Percentiles rank a stretch among this genome's conserved stretches.
Conservation (phyloP, 306 rosid genomes). For the Castanopsis chinensis region DNA sequence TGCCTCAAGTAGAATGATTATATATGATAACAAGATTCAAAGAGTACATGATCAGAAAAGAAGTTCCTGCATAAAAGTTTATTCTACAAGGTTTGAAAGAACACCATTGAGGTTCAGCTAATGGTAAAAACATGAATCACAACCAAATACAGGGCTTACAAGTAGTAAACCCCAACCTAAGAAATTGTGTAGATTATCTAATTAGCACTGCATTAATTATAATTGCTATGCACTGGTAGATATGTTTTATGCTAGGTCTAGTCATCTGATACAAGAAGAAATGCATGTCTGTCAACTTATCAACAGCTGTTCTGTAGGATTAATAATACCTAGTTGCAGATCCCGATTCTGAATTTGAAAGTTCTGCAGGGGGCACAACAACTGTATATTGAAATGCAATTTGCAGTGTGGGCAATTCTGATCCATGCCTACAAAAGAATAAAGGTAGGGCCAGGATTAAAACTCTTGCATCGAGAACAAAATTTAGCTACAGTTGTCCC, state of each 20-base stretch:
- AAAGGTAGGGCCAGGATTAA: constrained; percentile 13
- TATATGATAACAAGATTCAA: not conserved
- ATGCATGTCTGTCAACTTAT: not conserved
- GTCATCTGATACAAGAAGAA: constrained; percentile 13
- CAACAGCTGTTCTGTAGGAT: constrained; percentile 16
- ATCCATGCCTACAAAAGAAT: constrained; percentile 47
- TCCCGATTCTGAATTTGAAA: constrained; percentile 42
- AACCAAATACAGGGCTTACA: not conserved
- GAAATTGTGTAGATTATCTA: constrained; percentile 17
- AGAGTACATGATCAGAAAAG: not conserved
- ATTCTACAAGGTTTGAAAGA: not conserved
- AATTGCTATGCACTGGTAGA: constrained; percentile 14
- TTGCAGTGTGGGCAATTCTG: constrained; percentile 83
- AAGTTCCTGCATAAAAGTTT: not conserved
- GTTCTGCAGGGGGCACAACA: constrained; percentile 81
- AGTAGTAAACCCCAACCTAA: not conserved
- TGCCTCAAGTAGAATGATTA: not conserved
- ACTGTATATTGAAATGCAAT: constrained; percentile 93
- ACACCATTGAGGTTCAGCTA: not conserved
- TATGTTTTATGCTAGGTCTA: not conserved
- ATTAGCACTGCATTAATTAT: constrained; percentile 5
- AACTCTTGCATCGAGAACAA: constrained; percentile 20
- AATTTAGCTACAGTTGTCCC: not conserved
- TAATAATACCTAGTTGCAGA: constrained; percentile 65
- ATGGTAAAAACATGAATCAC: not conserved